Base-by-base conservation (phyloP, 768 basidiomycete species). In the Termitomyces sp. region DNA sequence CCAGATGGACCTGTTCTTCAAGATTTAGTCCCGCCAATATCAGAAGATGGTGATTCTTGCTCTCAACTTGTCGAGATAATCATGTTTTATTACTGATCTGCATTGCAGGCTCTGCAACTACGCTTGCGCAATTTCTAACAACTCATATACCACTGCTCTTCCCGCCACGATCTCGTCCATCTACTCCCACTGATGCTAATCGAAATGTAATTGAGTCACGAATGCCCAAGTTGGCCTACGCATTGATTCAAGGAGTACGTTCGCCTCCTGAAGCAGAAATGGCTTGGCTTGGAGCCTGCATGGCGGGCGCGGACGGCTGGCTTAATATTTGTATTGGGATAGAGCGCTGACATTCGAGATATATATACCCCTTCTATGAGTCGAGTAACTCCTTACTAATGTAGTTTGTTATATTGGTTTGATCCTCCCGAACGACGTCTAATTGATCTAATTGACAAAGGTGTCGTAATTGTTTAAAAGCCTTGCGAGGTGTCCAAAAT, bases 271-370 rank as follows among this genome's bases (percentile, higher is more conserved):
- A 97, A 30, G 80, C 93, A 6, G 96, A 98, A 66, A 78, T 98
- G 71, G 93, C 88, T 5, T 97, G 96, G 95, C 70, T 98, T n/a
- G 89, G 92, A 10, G 87, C 91, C 19, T 94, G 93, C 64, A 75
- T 98, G 71, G 84, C 88, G 12, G 94, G 94, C 8, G 92, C 94
- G 12, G 97, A 98, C 66, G 97, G 97, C 5, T 98, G 94, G 94
- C 79, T 96, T 28, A 89, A 91, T 67, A 78, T 98, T 52, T 95
- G 93, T 66, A 75, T 97, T 28, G 90, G 89, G 16, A 70, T 89
- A 53, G 52, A 53, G 30, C 30, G 43, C 10, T 53, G 52, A 53
- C 30, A 17, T 32, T 34, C 8, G n/a, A 32, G 19, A 51, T 37
- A 42, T 7, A 49, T 56, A 56, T 60, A 57, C 52, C 52, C 53